Evolutionary conservation across 169 alveolate genomes (phyloP), one percentile per base, ranked within the genome.

Genomic region (Cryptosporidium tyzzeri): DNA sequence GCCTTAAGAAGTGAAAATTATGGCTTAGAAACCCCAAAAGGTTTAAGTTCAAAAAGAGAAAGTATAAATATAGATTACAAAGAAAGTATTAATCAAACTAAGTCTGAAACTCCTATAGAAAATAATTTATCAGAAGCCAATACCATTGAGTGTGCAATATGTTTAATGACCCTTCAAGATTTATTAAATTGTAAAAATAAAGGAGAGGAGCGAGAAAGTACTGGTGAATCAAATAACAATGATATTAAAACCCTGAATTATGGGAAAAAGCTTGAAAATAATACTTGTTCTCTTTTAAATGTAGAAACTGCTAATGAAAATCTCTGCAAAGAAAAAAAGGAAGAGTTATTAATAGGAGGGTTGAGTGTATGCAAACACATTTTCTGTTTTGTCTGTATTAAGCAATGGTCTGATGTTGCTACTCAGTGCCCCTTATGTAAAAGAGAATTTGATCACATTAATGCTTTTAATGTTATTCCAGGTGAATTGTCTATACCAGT

Each of bases 401-500:
- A 74, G n/a, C 69, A 74, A 35, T 74, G 86, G 86, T 53, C 86
- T 12, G 73, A 74, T 55, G 55, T 74, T 37, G 86, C 86, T 33
- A 74, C 86, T 55, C 86, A 74, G 12, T 74, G 86, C 33, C 86
- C 86, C 23, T 31, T 74, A 39, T 74, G 86, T 37, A 74, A 74
- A 58, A 53, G 86, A 9, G 86, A 74, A 6, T 74, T 74, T 74
- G 86, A 74, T 55, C 70, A 53, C 9, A 74, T 74, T 53, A 74
- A 35, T 58, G 86, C 73, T 53, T 74, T 31, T 51, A 39, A 58
- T 74, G 58, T 51, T 1, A 74, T 74, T 9, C 86, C 86, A 33
- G 29, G 44, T 8, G 86, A 74, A 51, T 35, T 55, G 37, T 74
- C 86, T 8, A 74, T 74, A 31, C 73, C 86, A 8, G 37, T 74